Evolutionary conservation across 139 green algal species (phyloP).

Genomic region (Chlamydomonas schloesseri): DNA sequence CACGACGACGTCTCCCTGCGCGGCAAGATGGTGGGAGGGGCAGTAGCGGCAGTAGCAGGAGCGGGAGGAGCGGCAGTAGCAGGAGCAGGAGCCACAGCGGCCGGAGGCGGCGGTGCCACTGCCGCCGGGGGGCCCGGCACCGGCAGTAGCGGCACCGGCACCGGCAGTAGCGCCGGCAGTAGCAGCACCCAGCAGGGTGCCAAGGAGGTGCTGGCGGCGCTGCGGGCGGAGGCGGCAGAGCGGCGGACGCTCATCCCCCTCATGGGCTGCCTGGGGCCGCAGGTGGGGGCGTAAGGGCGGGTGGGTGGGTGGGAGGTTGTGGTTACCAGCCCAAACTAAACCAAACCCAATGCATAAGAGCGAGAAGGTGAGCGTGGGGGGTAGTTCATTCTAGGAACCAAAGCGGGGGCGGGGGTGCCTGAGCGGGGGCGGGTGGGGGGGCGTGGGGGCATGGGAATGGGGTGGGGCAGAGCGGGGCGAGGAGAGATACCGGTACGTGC

Average conservation of each 20-base stretch:
- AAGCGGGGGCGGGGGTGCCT: no score
- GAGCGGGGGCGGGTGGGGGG: no score
- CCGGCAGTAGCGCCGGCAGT: neutral
- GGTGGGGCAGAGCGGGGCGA: no score
- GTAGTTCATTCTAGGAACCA: no score
- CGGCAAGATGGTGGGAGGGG: neutral
- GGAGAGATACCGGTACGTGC: no score
- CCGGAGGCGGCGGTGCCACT: neutral
- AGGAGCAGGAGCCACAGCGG: neutral
- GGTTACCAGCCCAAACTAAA: no score
- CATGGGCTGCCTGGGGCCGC: conserved; percentile 22
- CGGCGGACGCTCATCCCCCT: conserved; percentile 33
- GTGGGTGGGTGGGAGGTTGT: neutral
- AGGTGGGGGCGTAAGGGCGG: neutral
- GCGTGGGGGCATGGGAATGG: no score
- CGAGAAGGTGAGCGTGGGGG: no score
- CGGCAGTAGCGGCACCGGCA: neutral
- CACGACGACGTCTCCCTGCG: conserved; percentile 51
- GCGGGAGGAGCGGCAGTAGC: neutral
- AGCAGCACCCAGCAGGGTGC: neutral
- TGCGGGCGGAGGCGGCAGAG: conserved; percentile 17
- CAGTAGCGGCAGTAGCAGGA: neutral
- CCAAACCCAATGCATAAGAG: no score
- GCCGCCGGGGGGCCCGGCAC: neutral
- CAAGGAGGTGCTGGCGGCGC: conserved; percentile 20